phyloP scores from a whole-genome alignment of 176 grass and related monocot species.

The Ensete glaucum region DNA sequence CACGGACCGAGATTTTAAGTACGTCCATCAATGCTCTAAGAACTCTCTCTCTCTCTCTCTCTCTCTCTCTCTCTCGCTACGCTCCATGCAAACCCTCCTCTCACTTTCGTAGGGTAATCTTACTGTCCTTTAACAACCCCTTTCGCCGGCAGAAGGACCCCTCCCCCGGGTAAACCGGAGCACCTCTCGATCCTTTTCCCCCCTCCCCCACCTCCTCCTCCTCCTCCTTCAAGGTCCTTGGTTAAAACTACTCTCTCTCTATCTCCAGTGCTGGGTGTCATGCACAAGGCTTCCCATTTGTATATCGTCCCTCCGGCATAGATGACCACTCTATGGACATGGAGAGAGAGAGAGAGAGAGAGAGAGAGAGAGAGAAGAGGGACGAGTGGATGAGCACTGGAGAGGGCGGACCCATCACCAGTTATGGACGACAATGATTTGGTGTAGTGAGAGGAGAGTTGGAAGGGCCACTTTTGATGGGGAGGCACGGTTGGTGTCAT shows the following conservation, averaged over 20 bases:
- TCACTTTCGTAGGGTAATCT: too few species aligned
- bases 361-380: too few species aligned
- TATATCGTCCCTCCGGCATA: not conserved
- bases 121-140: too few species aligned
- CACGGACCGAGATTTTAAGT: not conserved
- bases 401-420: too few species aligned
- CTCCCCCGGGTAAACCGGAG: not conserved
- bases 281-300: not conserved
- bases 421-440: too few species aligned
- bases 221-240: not conserved
- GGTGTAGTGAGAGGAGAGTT: too few species aligned
- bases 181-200: not conserved
- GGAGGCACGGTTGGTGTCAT: too few species aligned
- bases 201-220: not conserved
- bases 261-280: not conserved
- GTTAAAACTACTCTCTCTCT: not conserved
- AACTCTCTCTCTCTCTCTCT: not conserved
- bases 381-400: too few species aligned
- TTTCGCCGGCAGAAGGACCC: not conserved
- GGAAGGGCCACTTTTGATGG: too few species aligned
- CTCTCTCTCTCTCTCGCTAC: not conserved
- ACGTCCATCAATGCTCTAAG: not conserved
- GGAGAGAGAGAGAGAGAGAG: too few species aligned
- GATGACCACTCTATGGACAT: too few species aligned
- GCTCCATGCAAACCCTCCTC: too few species aligned